Conservation (phyloP, 768 basidiomycete species). For the Favolaschia claudopus region DNA sequence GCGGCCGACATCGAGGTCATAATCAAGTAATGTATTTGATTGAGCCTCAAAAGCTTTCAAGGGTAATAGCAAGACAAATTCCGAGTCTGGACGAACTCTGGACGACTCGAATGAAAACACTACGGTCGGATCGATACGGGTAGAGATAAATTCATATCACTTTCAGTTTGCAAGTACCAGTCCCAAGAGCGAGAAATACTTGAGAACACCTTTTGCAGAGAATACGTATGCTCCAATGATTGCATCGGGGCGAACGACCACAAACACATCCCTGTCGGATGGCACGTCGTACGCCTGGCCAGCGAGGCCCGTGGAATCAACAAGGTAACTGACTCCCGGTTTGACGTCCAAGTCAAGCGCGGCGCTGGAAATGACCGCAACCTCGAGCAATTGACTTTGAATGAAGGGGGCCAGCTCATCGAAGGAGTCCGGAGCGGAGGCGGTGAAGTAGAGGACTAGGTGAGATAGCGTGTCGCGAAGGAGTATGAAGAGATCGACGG, state of each 20-base stretch:
- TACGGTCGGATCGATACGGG: no score
- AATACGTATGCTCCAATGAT: conserved; percentile 14
- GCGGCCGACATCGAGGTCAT: no score
- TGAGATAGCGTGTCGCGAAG: background rate
- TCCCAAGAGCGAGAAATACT: conserved; percentile 2
- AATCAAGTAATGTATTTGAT: no score
- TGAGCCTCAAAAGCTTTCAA: no score
- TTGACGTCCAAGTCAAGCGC: background rate
- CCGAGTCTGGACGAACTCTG: no score
- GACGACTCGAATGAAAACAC: no score
- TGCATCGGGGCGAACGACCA: conserved; percentile 12
- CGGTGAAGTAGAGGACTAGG: background rate
- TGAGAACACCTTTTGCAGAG: background rate
- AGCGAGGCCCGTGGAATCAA: background rate
- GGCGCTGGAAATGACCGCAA: background rate
- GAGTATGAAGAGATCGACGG: background rate
- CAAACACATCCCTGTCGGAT: background rate
- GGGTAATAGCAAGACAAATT: no score
- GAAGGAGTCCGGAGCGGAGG: background rate
- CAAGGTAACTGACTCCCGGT: background rate
- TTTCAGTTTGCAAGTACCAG: no score
- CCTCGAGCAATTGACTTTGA: background rate
- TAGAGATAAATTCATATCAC: no score
- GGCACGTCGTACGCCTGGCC: background rate
- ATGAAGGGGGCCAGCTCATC: background rate